Base-by-base conservation (phyloP, 75 land plant genomes). In the Pinus taeda region DNA sequence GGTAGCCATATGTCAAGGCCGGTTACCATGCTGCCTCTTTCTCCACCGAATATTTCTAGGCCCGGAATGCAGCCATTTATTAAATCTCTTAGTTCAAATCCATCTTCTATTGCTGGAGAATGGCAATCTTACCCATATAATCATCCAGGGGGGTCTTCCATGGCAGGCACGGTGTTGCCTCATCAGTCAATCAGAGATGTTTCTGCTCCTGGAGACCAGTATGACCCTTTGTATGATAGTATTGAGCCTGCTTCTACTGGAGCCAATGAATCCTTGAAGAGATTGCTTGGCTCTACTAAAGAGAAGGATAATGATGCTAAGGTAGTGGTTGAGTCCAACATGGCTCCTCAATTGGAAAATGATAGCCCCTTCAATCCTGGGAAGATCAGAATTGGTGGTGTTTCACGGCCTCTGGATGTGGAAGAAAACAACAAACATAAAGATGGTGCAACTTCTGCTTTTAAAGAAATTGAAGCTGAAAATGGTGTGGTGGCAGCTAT, bases 161-260 rank as follows among this genome's bases (percentile, higher is more conserved):
- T 73, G 55, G 57, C 74, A 29, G 74, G 74, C 14, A 21, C 14
- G 6, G 7, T 6, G 15, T 21, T 17, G 12, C 71, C 42, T 69
- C 30, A 55, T 58, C 78, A 80, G 82, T 11, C 63, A 1, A 49
- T 20, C 22, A 76, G 29, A 73, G 71, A 74, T 1, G 26, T 56
- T 6, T 57, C 73, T 13, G 64, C 56, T 24, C 24, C 76, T 70
- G 79, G 85, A 60, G 84, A 86, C 30, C 90, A 88, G 36, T 90
- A 93, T 81, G 95, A 93, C 79, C 93, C 95, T 65, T 66, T 92
- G 60, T 76, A 79, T 81, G 94, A 92, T 73, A 88, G 92, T 77
- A 86, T 92, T 77, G 92, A 92, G 22, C 88, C 84, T 57, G 59
- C 86, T 22, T 77, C 88, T 57, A 75, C 11, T 15, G 56, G 77